phyloP scores from a whole-genome alignment of 371 early-diverging fungal species.

The Rhizomucor pusillus region DNA sequence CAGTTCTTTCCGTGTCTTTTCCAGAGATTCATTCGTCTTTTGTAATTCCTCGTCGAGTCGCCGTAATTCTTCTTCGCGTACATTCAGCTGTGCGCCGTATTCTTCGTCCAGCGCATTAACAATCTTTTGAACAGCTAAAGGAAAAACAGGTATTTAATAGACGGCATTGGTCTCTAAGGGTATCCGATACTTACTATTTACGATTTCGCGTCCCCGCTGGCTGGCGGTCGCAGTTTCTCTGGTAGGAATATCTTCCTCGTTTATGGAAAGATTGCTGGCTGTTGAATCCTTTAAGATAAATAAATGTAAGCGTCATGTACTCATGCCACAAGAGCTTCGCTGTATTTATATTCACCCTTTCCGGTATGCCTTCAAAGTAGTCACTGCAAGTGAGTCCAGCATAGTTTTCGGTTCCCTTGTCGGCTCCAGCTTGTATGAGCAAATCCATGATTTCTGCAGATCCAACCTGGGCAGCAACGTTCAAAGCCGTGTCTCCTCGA shows the following conservation, averaged over 20 bases:
- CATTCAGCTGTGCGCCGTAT: constrained; percentile 57
- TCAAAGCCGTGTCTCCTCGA: constrained; percentile 89
- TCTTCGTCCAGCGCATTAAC: constrained; percentile 69
- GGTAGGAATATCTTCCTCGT: too few species aligned
- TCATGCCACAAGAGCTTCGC: too few species aligned
- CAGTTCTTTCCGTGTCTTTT: constrained; percentile 61
- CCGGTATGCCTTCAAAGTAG: too few species aligned
- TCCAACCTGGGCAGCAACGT: constrained; percentile 81
- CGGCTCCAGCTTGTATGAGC: too few species aligned
- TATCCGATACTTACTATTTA: constrained; percentile 48
- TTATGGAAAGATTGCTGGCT: too few species aligned
- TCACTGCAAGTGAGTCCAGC: too few species aligned
- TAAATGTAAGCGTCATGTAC: too few species aligned
- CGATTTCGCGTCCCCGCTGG: constrained; percentile 29
- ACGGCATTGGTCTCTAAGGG: not conserved
- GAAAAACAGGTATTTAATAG: too few species aligned
- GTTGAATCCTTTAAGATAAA: too few species aligned
- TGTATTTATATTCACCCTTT: too few species aligned
- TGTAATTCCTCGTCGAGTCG: constrained; percentile 61
- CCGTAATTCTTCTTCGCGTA: constrained; percentile 59
- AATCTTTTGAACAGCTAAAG: constrained; percentile 65
- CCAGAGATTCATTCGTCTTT: constrained; percentile 62
- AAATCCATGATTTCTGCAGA: constrained; percentile 63
- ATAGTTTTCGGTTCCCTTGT: too few species aligned
- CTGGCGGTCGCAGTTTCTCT: too few species aligned